Evolutionary conservation across 2,329 filamentous ascomycete species (phyloP).

Genomic region (Cordyceps farinosa): DNA sequence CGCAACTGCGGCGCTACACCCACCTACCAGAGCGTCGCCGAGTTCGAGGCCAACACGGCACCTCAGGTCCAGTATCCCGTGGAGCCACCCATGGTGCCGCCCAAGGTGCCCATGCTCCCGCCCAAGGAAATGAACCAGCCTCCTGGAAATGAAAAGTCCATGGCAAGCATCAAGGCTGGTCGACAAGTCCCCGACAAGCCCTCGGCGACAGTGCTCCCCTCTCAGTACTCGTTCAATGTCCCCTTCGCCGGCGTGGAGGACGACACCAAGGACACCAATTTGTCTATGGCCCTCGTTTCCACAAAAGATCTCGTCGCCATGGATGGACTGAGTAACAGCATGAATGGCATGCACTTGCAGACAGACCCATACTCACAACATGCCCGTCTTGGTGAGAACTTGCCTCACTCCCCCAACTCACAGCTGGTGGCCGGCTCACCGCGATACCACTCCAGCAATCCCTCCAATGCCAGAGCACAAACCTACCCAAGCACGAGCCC

Average conservation of each 20-base stretch:
- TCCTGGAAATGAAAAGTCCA: constrained; percentile 40
- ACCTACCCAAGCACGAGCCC: background rate
- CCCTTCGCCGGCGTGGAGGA: constrained; percentile 32
- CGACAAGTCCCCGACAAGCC: constrained; percentile 33
- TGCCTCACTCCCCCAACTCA: constrained; percentile 33
- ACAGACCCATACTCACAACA: constrained; percentile 22
- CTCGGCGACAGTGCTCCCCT: constrained; percentile 27
- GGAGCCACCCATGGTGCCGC: constrained; percentile 24
- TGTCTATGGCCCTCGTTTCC: constrained; percentile 48
- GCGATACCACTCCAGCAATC: constrained; percentile 39
- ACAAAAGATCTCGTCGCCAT: constrained; percentile 52
- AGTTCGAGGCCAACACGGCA: constrained; percentile 35
- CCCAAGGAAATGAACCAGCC: constrained; percentile 34
- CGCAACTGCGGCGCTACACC: constrained; percentile 43
- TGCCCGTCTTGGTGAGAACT: constrained; percentile 30
- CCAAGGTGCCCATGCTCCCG: constrained; percentile 18
- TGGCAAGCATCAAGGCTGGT: constrained; percentile 37
- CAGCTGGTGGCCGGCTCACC: constrained; percentile 37
- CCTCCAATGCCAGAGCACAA: constrained; percentile 26
- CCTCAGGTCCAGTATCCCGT: constrained; percentile 26
- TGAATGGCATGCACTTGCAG: constrained; percentile 42
- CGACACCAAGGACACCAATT: constrained; percentile 31
- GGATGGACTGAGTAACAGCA: constrained; percentile 40
- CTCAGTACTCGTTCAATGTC: constrained; percentile 31
- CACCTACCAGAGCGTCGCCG: constrained; percentile 52